Evolutionary conservation across 495 filamentous ascomycete genomes (phyloP).

Genomic region (Xylaria flabelliformis): DNA sequence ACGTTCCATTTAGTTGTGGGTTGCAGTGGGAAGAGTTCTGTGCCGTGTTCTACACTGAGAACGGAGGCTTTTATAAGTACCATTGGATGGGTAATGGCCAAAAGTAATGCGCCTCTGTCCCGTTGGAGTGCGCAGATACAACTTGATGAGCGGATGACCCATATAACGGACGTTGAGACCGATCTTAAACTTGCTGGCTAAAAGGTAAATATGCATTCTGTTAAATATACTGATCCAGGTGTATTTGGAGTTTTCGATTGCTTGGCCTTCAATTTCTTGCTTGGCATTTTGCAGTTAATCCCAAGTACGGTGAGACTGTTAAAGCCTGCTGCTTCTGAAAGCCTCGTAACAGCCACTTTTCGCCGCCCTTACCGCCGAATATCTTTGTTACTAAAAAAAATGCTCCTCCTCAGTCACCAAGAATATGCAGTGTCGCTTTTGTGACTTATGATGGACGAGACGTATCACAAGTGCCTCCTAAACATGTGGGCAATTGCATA

Average conservation of each 20-base stretch:
- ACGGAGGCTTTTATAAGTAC: background rate
- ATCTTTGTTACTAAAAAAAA: background rate
- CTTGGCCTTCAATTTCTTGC: background rate
- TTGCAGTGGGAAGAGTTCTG: background rate
- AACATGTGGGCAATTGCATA: background rate
- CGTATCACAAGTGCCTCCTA: background rate
- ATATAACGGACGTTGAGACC: background rate
- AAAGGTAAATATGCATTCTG: constrained; percentile 1
- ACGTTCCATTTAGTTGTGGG: background rate
- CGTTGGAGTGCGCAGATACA: background rate
- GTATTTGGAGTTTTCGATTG: background rate
- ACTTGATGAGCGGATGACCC: background rate
- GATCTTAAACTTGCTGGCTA: background rate
- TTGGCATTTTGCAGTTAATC: background rate
- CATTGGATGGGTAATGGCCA: constrained; percentile 3
- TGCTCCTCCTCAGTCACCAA: background rate
- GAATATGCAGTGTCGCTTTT: background rate
- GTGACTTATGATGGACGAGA: background rate
- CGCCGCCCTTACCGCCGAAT: background rate
- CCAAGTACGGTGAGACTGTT: background rate
- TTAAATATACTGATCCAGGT: background rate
- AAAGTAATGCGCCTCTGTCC: background rate
- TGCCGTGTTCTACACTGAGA: background rate
- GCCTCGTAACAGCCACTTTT: background rate
- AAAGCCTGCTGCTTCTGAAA: background rate